Base-by-base conservation (phyloP, 1,284 basidiomycete genomes). In the Sporisorium exsertum region DNA sequence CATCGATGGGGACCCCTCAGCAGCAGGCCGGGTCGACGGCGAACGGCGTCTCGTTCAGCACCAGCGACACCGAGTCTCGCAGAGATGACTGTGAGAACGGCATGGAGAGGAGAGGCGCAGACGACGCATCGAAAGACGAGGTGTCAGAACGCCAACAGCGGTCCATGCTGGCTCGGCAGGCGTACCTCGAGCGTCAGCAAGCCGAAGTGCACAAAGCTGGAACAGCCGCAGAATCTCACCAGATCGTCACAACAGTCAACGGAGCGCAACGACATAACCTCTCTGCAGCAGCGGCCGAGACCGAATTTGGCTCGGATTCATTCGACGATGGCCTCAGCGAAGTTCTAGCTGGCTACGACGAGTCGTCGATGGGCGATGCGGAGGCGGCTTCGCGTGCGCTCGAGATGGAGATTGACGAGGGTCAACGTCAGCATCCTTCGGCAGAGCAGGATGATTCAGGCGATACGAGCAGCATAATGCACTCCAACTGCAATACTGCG, bases 371-470 rank as follows among this genome's bases (percentile, higher is more conserved):
- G 56, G 66, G 53, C 46, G 74, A 72, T 16, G 69, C 74, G 4
- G 74, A 77, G 46, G 74, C 66, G 1, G 70, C 66, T 0, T 64
- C 63, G 20, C 67, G 61, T 26, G 70, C 66, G 43, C 58, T 72
- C 50, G 70, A 77, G 55, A 64, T 77, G 66, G 66, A 77, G 58
- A 72, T 72, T 27, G 63, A 69, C 22, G 35, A 58, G 16, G 58
- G 45, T 3, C 49, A 58, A 5, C 53, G 29, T 13, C 47, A 26
- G 32, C 51, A n/a, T 29, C n/a, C 18, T 5, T 49, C 46, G 6
- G 47, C 9, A 12, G 64, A 47, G 8, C 47, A 56, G 18, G 52
- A 52, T 1, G 62, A 46, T 9, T 42, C 27, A 3, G 51, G 6
- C 4, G 56, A 55, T 5, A n/a, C 29, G 12, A 54, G 42, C 42